Evolutionary conservation across 768 basidiomycete genomes (phyloP).

Genomic region (Thelephora aurantiotincta): DNA sequence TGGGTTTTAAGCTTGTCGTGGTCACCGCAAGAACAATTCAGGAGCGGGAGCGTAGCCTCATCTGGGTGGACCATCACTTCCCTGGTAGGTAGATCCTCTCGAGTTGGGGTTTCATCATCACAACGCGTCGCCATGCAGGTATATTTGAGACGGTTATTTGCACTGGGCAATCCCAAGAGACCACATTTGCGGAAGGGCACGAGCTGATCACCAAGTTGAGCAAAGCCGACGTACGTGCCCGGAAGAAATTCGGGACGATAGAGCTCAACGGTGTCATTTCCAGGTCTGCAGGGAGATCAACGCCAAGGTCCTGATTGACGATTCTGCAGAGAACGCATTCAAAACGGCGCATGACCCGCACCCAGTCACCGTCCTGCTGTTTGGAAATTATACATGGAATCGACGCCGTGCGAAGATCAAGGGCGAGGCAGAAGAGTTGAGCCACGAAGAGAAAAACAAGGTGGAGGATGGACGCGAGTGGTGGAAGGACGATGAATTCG

Average conservation of each 20-base stretch:
- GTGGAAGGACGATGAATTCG: conserved; percentile 38
- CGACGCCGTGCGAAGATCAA: conserved; percentile 32
- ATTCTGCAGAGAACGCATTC: conserved; percentile 67
- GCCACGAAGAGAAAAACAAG: conserved; percentile 35
- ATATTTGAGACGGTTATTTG: conserved; percentile 50
- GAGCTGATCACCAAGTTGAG: conserved; percentile 41
- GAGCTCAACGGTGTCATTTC: background rate
- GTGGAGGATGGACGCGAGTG: conserved; percentile 35
- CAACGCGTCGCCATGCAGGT: conserved; percentile 14
- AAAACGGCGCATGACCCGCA: conserved; percentile 33
- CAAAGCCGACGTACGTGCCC: conserved; percentile 49
- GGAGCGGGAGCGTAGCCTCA: conserved; percentile 41
- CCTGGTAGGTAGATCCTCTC: conserved; percentile 28
- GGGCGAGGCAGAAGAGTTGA: conserved; percentile 36
- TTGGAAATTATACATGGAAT: conserved; percentile 72
- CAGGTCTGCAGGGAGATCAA: conserved; percentile 53
- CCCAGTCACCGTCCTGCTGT: conserved; percentile 51
- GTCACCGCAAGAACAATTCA: conserved; percentile 59
- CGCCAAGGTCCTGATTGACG: conserved; percentile 61
- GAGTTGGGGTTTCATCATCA: background rate
- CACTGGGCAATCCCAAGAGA: conserved; percentile 57
- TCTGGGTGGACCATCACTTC: conserved; percentile 54
- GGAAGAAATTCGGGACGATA: background rate
- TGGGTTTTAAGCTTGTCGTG: conserved; percentile 59
- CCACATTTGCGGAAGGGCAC: conserved; percentile 24